Conservation (phyloP, 306 rosid genomes). For the Coriaria nepalensis region DNA sequence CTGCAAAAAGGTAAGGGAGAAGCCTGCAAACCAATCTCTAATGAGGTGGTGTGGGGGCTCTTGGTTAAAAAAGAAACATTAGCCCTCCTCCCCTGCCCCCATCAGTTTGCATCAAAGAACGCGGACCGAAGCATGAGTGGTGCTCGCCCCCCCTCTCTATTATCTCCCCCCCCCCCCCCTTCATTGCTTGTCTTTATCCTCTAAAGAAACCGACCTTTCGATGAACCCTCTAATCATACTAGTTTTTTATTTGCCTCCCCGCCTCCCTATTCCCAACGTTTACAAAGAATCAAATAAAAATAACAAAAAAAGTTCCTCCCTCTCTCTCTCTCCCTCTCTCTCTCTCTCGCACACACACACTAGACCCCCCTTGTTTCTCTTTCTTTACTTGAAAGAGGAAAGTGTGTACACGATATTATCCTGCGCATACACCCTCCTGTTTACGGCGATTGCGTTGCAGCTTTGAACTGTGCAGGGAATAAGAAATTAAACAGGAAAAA, state of each 20-base stretch:
- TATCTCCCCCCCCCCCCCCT: conserved; percentile 24
- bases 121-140: conserved; percentile 60
- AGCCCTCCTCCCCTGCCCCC: conserved; percentile 2
- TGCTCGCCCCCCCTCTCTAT: neutral
- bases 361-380: conserved; percentile 8
- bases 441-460: conserved; percentile 46
- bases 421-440: conserved; percentile 38
- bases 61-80: conserved; percentile 18
- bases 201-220: conserved; percentile 77
- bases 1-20: conserved; percentile 52
- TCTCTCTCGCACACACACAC: conserved; percentile 2
- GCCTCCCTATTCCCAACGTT: conserved; percentile 7
- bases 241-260: conserved; percentile 10
- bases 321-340: conserved; percentile 4
- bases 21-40: conserved; percentile 22
- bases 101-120: conserved; percentile 60
- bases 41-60: conserved; percentile 27
- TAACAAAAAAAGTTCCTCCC: conserved; percentile 5
- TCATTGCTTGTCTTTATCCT: conserved; percentile 30
- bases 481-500: neutral
- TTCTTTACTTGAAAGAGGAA: conserved; percentile 17
- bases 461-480: conserved; percentile 42
- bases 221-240: conserved; percentile 41
- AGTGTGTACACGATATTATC: conserved; percentile 56
- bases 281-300: conserved; percentile 10